Percentiles rank a stretch among this genome's conserved stretches.
These are phyloP conservation scores for Dipodascopsis uninucleata DNA, from an alignment of 805 yeast genomes.

Conservation along the genomic window DNA sequence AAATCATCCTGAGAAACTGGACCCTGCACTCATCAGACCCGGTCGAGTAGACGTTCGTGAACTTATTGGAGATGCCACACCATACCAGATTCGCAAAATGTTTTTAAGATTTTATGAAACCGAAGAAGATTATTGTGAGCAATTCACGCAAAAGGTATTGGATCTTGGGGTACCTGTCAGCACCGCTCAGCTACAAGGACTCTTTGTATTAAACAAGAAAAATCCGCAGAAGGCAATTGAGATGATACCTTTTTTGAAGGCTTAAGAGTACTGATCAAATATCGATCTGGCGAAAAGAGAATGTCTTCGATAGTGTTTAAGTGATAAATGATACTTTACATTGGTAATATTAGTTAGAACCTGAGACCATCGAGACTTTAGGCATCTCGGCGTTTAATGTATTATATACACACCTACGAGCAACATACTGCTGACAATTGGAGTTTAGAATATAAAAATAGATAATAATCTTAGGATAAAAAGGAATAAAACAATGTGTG, in stretches of 20 bases:
- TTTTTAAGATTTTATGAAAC: slow-evolving; percentile 78
- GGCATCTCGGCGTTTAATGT: no score
- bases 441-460: no score
- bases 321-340: no score
- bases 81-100: slow-evolving; percentile 75
- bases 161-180: slow-evolving; percentile 59
- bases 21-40: slow-evolving; percentile 90
- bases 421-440: no score
- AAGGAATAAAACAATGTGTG: no score
- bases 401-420: no score
- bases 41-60: slow-evolving; percentile 89
- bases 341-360: no score
- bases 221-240: slow-evolving; percentile 71
- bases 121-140: slow-evolving; percentile 41
- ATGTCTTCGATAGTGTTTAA: no score
- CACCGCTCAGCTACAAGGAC: slow-evolving; percentile 93
- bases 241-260: slow-evolving; percentile 44
- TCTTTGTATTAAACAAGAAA: slow-evolving; percentile 86
- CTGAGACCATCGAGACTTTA: no score
- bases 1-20: slow-evolving; percentile 90
- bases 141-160: slow-evolving; percentile 46
- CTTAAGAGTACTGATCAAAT: background rate
- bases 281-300: no score
- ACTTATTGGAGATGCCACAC: slow-evolving; percentile 80
- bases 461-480: no score